phyloP scores from a whole-genome alignment of 768 basidiomycete species.

The Boletales sp. region DNA sequence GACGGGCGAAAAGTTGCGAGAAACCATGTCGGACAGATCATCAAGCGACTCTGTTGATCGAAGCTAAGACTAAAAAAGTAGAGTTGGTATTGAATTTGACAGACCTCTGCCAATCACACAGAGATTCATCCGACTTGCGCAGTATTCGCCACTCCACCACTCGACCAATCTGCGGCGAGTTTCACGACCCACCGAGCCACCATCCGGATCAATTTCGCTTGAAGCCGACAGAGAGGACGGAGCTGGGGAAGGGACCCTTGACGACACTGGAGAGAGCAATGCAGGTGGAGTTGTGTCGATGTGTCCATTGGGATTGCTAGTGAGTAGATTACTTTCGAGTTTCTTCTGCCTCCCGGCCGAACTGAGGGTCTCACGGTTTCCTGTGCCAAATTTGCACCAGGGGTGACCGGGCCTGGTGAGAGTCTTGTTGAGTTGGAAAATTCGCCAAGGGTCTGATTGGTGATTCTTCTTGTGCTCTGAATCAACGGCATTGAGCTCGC shows the following conservation, averaged over 20 bases:
- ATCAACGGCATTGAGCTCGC: conserved; percentile 94
- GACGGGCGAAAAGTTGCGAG: conserved; percentile 68
- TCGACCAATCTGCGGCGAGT: conserved; percentile 73
- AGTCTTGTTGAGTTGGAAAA: conserved; percentile 91
- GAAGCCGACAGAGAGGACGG: conserved; percentile 51
- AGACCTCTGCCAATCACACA: conserved; percentile 78
- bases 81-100: background rate
- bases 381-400: conserved; percentile 92
- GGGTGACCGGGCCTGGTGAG: conserved; percentile 75
- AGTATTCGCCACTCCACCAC: conserved; percentile 84
- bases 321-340: conserved; percentile 41
- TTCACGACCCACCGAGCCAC: conserved; percentile 76
- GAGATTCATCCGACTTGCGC: conserved; percentile 76
- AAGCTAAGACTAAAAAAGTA: background rate
- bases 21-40: conserved; percentile 59
- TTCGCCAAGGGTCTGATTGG: conserved; percentile 87
- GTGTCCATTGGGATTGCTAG: conserved; percentile 23
- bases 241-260: conserved; percentile 55
- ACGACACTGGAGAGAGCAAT: conserved; percentile 44
- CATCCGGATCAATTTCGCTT: conserved; percentile 67
- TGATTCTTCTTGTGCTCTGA: conserved; percentile 97
- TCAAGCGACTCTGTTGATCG: conserved; percentile 64
- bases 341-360: conserved; percentile 56
- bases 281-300: conserved; percentile 18
- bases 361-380: conserved; percentile 71